Percentiles rank a stretch among this genome's conserved stretches.
These are phyloP conservation scores for Petunia secreta DNA, from an alignment of 257 asterid genomes.

Conservation along the genomic window DNA sequence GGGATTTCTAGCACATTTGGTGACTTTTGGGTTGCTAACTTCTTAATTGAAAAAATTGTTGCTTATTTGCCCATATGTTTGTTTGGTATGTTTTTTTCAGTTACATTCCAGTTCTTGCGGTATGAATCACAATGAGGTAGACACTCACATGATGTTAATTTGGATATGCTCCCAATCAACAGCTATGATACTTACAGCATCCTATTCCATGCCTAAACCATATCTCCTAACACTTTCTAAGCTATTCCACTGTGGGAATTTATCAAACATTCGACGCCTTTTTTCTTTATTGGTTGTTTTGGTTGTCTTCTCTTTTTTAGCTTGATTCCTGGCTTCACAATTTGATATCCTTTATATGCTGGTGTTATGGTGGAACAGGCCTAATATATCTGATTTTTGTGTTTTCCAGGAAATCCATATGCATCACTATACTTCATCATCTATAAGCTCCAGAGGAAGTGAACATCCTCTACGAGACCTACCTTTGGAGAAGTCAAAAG, in stretches of 20 bases:
- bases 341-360: constrained; percentile 12
- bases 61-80: no score
- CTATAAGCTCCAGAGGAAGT: constrained; percentile 46
- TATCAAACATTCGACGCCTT: neutral
- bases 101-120: neutral
- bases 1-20: no score
- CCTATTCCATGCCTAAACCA: neutral
- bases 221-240: constrained; percentile 14
- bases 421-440: constrained; percentile 49
- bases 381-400: constrained; percentile 2
- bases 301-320: neutral
- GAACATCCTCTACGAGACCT: constrained; percentile 45
- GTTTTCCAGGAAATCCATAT: constrained; percentile 52
- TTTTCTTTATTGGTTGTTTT: neutral
- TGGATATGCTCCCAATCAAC: neutral
- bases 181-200: neutral
- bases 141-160: neutral
- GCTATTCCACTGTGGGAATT: neutral
- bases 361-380: neutral
- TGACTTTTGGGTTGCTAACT: no score
- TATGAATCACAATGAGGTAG: neutral
- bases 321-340: neutral
- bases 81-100: neutral
- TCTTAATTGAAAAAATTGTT: no score
- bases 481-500: constrained; percentile 55